A percentile compares a stretch with the other conserved stretches of the same genome.
Evolutionary conservation across 768 basidiomycete species (phyloP).

Genomic region (Leccinum truebloodii): DNA sequence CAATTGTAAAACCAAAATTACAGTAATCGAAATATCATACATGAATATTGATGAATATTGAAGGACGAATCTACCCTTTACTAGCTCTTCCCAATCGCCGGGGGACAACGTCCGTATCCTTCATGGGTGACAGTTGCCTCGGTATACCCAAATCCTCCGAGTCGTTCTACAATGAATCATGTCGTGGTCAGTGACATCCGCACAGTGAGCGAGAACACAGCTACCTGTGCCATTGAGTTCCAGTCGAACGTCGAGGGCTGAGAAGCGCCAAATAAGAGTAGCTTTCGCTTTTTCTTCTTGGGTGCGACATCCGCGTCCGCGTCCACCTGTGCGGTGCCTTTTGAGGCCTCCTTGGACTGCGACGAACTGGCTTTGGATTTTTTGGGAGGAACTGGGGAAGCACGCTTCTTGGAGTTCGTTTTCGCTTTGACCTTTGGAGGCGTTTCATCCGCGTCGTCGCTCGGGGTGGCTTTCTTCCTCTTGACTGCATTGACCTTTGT

Average conservation of each 20-base stretch:
- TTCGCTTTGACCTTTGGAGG: conserved; percentile 21
- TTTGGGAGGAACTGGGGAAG: conserved; percentile 21
- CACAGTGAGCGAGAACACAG: conserved; percentile 7
- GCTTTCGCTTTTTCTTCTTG: conserved; percentile 72
- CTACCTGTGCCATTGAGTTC: conserved; percentile 43
- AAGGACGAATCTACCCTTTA: conserved; percentile 16
- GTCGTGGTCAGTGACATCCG: not conserved
- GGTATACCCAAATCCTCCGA: conserved; percentile 58
- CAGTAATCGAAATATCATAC: not conserved
- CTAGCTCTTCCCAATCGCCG: conserved; percentile 37
- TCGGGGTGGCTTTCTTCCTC: conserved; percentile 25
- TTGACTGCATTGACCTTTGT: conserved; percentile 30
- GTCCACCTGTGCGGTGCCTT: conserved; percentile 12
- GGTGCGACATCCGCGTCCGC: conserved; percentile 31
- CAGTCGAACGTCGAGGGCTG: conserved; percentile 48
- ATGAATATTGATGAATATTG: not conserved
- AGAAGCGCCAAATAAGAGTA: conserved; percentile 55
- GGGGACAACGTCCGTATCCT: conserved; percentile 52
- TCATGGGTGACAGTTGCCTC: conserved; percentile 62
- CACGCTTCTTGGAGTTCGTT: conserved; percentile 15
- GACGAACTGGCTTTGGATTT: conserved; percentile 22
- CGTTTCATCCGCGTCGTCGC: conserved; percentile 18
- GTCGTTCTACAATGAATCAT: conserved; percentile 29
- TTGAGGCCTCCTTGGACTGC: conserved; percentile 17
- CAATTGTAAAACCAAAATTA: not conserved